phyloP scores from a whole-genome alignment of 805 yeast species.

The Isabelozyma heimii region DNA sequence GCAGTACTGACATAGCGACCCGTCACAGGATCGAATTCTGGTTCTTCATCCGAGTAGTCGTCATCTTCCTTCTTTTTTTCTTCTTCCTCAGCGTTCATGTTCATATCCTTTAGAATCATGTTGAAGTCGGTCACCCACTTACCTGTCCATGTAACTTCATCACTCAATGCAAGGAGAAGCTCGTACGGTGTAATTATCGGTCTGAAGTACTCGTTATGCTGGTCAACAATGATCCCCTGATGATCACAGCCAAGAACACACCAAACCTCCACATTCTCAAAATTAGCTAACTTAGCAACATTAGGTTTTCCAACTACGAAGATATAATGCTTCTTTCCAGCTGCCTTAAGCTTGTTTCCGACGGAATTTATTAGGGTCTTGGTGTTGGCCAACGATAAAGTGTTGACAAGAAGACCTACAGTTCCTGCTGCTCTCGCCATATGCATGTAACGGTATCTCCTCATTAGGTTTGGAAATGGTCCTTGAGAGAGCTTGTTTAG shows the following conservation, averaged over 20 bases:
- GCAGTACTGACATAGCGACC: conserved; percentile 71
- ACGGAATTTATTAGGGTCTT: conserved; percentile 62
- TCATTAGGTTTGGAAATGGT: conserved; percentile 77
- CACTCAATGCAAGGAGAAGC: conserved; percentile 71
- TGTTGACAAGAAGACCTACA: conserved; percentile 86
- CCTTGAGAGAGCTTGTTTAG: conserved; percentile 40
- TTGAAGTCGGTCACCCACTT: conserved; percentile 84
- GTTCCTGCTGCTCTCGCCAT: conserved; percentile 90
- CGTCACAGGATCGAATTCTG: conserved; percentile 85
- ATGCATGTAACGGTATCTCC: conserved; percentile 82
- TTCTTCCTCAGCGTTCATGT: conserved; percentile 28
- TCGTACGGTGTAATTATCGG: conserved; percentile 96
- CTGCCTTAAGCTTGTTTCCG: conserved; percentile 57
- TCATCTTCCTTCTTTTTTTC: conserved; percentile 18
- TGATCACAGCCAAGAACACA: conserved; percentile 92
- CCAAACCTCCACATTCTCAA: conserved; percentile 93
- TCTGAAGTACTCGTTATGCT: conserved; percentile 74
- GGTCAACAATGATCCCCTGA: conserved; percentile 85
- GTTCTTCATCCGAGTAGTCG: conserved; percentile 56
- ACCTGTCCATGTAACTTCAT: conserved; percentile 86
- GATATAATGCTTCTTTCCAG: conserved; percentile 88
- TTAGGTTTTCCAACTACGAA: conserved; percentile 98
- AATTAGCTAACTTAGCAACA: conserved; percentile 94
- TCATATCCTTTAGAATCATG: conserved; percentile 45
- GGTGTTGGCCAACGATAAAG: conserved; percentile 78